Evolutionary conservation across 495 filamentous ascomycete species (phyloP).

Genomic region (Trichodelitschia bisporula): DNA sequence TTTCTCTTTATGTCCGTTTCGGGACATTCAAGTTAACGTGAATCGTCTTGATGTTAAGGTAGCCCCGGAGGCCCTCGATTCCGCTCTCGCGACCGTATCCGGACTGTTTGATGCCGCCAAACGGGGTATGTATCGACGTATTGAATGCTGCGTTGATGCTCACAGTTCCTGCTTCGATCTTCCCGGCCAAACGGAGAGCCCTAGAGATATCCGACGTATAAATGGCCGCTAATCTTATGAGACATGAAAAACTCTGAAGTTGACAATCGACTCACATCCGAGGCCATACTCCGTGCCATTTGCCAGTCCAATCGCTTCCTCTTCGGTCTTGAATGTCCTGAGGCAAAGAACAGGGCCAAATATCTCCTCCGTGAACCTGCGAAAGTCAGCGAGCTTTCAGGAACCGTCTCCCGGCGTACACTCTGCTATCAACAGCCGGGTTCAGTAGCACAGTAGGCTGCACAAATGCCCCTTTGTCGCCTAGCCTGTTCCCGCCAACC

Average conservation of each 20-base stretch:
- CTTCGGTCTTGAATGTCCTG: conserved; percentile 3
- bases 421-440: background rate
- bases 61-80: background rate
- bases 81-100: conserved; percentile 60
- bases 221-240: conserved; percentile 28
- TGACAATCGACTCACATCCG: too few species aligned
- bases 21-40: too few species aligned
- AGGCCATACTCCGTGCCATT: conserved; percentile 4
- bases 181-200: conserved; percentile 64
- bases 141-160: conserved; percentile 61
- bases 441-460: background rate
- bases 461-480: background rate
- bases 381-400: conserved; percentile 14
- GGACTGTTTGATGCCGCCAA: conserved; percentile 88
- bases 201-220: conserved; percentile 64
- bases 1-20: too few species aligned
- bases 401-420: too few species aligned
- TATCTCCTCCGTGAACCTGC: conserved; percentile 7
- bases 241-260: too few species aligned
- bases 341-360: conserved; percentile 2
- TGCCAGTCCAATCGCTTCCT: conserved; percentile 2
- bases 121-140: conserved; percentile 35
- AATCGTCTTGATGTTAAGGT: background rate
- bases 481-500: background rate
- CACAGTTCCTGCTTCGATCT: conserved; percentile 85